Percentiles rank a stretch among this genome's conserved stretches.
phyloP scores from a whole-genome alignment of 495 filamentous ascomycete genomes.

The Haplographium delicatum region DNA sequence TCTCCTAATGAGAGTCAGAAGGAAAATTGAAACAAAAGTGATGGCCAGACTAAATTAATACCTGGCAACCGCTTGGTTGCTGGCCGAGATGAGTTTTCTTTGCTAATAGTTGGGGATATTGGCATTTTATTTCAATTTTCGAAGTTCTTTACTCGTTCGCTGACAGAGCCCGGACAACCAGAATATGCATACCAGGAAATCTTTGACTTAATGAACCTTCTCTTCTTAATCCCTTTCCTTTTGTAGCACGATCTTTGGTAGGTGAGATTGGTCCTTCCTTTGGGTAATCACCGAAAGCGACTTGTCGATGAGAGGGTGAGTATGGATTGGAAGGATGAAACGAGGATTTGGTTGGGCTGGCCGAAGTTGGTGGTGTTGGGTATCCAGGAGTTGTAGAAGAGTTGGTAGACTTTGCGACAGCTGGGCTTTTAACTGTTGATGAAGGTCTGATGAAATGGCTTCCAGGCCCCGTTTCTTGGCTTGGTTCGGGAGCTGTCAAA shows the following conservation, averaged over 20 bases:
- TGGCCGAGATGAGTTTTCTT: too few species aligned
- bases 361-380: constrained; percentile 32
- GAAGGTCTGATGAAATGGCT: constrained; percentile 34
- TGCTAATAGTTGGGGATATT: too few species aligned
- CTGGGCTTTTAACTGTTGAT: constrained; percentile 12
- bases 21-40: too few species aligned
- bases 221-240: constrained; percentile 26
- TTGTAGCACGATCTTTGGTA: constrained; percentile 4
- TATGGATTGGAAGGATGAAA: constrained; percentile 29
- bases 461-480: constrained; percentile 46
- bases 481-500: constrained; percentile 47
- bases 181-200: constrained; percentile 31
- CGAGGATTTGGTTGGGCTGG: constrained; percentile 27
- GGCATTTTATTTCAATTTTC: too few species aligned
- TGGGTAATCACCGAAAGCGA: constrained; percentile 15
- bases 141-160: background rate
- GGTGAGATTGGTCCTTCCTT: constrained; percentile 6
- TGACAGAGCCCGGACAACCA: background rate
- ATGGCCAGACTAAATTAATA: too few species aligned
- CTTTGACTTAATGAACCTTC: constrained; percentile 50
- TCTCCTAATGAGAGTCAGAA: constrained; percentile 34
- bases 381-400: constrained; percentile 7
- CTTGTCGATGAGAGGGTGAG: constrained; percentile 16
- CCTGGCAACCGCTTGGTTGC: too few species aligned
- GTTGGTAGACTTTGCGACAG: background rate